Conservation (phyloP, 352 stramenopile species). For the Phytopythium vexans region DNA sequence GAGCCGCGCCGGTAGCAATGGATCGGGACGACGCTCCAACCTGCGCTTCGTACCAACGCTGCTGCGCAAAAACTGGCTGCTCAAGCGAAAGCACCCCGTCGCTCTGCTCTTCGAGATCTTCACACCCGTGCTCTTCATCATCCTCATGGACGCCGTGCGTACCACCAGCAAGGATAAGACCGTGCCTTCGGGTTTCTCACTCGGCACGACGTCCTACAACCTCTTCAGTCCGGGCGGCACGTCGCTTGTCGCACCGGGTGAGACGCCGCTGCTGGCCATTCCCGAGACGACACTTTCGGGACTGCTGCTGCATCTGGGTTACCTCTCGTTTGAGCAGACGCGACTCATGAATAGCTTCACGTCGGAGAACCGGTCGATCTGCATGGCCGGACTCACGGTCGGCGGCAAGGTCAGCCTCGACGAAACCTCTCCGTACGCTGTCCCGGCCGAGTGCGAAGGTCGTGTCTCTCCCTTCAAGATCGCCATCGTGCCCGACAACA, state of each 20-base stretch:
- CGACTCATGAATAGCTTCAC: constrained; percentile 36
- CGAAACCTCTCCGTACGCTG: constrained; percentile 14
- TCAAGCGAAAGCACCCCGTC: constrained; percentile 64
- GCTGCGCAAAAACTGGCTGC: constrained; percentile 76
- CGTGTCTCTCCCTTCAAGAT: constrained; percentile 43
- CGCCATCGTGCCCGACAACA: constrained; percentile 48
- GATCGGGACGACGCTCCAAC: constrained; percentile 8
- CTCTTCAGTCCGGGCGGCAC: constrained; percentile 36
- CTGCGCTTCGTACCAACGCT: constrained; percentile 51
- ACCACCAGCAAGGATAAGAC: constrained; percentile 25
- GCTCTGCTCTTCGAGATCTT: constrained; percentile 55
- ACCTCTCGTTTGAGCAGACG: constrained; percentile 31
- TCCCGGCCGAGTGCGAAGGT: constrained; percentile 27
- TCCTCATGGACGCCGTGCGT: constrained; percentile 57
- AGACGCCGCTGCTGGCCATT: constrained; percentile 27
- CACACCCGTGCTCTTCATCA: constrained; percentile 54
- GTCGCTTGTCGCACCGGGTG: constrained; percentile 23
- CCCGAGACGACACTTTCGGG: constrained; percentile 63
- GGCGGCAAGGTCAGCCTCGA: constrained; percentile 18
- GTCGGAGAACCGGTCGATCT: constrained; percentile 19
- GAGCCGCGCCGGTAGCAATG: background rate
- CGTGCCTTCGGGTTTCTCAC: constrained; percentile 33
- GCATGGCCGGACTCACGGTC: background rate
- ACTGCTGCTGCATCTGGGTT: constrained; percentile 43
- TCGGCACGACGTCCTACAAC: constrained; percentile 26